Conservation (phyloP, 2,329 filamentous ascomycete genomes). For the Grosmannia huntii region DNA sequence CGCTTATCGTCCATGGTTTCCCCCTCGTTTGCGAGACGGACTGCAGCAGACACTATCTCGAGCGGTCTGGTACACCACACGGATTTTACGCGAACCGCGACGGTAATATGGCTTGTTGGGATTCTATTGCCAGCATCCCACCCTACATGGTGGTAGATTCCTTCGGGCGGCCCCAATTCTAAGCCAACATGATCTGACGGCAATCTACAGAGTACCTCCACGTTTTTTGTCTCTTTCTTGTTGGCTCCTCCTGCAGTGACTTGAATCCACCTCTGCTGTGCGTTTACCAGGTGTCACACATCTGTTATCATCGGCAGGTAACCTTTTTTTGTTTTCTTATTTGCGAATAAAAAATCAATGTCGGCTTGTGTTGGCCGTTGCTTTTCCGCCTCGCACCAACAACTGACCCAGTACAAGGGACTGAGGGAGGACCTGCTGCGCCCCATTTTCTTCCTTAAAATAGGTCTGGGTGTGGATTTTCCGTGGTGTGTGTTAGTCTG, state of each 20-base stretch:
- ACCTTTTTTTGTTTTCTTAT: not conserved
- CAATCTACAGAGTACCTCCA: not conserved
- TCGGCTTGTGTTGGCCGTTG: not conserved
- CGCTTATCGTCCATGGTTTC: not conserved
- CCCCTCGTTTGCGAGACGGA: not conserved
- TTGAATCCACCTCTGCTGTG: not conserved
- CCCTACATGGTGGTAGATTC: not conserved
- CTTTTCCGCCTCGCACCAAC: not conserved
- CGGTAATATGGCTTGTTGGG: too few relatives aligned
- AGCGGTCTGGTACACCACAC: not conserved
- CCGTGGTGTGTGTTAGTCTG: not conserved
- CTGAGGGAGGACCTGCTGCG: slow-evolving; percentile 4
- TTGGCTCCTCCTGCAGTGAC: not conserved
- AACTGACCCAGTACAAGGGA: not conserved
- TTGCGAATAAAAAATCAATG: too few relatives aligned
- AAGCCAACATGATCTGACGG: not conserved
- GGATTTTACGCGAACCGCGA: not conserved
- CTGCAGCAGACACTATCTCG: not conserved
- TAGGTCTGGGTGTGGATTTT: not conserved
- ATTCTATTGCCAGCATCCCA: too few relatives aligned
- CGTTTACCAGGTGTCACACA: not conserved
- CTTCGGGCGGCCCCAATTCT: not conserved
- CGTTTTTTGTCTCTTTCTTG: not conserved
- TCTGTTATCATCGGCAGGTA: not conserved
- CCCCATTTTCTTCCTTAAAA: slow-evolving; percentile 9